A percentile compares a stretch with the other conserved stretches of the same genome.
phyloP scores from a whole-genome alignment of 164 flowering plant genomes.

The Annona cherimola region DNA sequence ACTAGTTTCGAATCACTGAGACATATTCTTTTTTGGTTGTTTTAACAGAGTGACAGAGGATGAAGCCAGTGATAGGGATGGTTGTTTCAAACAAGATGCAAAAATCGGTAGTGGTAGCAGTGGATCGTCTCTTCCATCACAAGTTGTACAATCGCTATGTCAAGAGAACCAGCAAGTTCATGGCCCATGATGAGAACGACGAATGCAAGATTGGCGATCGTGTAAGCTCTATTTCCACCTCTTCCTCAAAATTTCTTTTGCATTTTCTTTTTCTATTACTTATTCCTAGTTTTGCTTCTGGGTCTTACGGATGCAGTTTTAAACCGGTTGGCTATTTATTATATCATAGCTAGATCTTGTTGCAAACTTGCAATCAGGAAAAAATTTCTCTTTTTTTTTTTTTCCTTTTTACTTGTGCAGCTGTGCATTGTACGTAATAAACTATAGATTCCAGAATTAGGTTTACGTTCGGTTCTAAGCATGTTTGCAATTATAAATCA shows the following conservation, averaged over 20 bases:
- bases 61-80: constrained; percentile 39
- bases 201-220: constrained; percentile 87
- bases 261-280: neutral
- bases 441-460: too few species aligned
- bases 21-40: too few species aligned
- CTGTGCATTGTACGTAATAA: too few species aligned
- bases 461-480: too few species aligned
- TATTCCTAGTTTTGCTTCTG: neutral
- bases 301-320: neutral
- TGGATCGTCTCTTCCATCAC: constrained; percentile 78
- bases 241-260: neutral
- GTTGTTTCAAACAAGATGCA: constrained; percentile 93
- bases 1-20: too few species aligned
- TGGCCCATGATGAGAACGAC: constrained; percentile 84
- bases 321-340: too few species aligned
- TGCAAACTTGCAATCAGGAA: neutral
- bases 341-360: neutral
- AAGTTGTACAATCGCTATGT: constrained; percentile 78
- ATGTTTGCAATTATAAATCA: too few species aligned
- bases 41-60: neutral
- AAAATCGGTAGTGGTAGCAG: constrained; percentile 95
- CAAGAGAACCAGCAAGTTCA: constrained; percentile 90
- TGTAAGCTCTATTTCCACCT: constrained; percentile 19
- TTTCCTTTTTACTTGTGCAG: too few species aligned
- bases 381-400: neutral